Conservation (phyloP, 1,284 basidiomycete genomes). For the Trichosporon coremiiforme region DNA sequence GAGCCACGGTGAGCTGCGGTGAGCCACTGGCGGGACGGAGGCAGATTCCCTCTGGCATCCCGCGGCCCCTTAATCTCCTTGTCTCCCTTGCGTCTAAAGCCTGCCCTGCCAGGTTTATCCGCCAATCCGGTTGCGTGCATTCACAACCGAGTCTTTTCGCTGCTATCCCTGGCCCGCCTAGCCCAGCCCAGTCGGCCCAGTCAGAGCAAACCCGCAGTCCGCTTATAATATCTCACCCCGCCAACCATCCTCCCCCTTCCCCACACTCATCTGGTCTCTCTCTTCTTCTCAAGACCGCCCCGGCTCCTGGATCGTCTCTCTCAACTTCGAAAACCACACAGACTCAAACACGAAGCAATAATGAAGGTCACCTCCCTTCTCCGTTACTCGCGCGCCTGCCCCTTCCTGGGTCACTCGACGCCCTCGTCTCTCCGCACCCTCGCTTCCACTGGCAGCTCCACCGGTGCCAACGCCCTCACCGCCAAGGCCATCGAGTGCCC, state of each 20-base stretch:
- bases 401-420: slow-evolving; percentile 82
- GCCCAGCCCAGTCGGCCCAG: not conserved
- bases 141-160: slow-evolving; percentile 18
- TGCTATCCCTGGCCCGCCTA: slow-evolving; percentile 4
- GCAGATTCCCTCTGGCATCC: not conserved
- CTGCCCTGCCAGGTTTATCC: slow-evolving; percentile 14
- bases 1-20: not conserved
- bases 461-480: slow-evolving; percentile 75
- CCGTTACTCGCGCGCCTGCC: slow-evolving; percentile 65
- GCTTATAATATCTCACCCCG: slow-evolving; percentile 1
- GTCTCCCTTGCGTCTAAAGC: slow-evolving; percentile 1
- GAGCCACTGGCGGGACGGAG: not conserved
- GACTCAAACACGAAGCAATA: slow-evolving; percentile 19
- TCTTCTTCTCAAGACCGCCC: not conserved
- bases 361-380: slow-evolving; percentile 55
- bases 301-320: slow-evolving; percentile 11
- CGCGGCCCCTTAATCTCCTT: not conserved
- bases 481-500: slow-evolving; percentile 83
- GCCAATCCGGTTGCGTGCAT: slow-evolving; percentile 14
- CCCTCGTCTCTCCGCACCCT: slow-evolving; percentile 76
- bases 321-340: not conserved
- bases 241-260: slow-evolving; percentile 5
- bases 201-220: not conserved
- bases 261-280: slow-evolving; percentile 9
- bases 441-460: slow-evolving; percentile 66